Conservation (phyloP, 2,329 filamentous ascomycete genomes). For the Akanthomyces muscarius region DNA sequence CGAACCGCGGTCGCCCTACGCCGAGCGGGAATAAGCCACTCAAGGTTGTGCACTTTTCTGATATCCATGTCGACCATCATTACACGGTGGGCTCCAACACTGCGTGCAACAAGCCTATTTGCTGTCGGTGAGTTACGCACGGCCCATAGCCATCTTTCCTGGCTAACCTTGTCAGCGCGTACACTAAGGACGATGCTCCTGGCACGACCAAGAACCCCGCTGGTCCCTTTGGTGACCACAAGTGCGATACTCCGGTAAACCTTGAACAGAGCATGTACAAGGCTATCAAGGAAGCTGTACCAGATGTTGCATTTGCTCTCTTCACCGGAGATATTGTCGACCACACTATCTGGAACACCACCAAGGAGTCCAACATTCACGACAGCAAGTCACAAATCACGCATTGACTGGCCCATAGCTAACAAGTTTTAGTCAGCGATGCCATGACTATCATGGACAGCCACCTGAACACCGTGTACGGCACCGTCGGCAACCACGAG, state of each 20-base stretch:
- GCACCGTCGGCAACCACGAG: slow-evolving; percentile 56
- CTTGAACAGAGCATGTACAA: slow-evolving; percentile 54
- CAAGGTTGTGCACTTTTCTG: slow-evolving; percentile 56
- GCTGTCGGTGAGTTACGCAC: slow-evolving; percentile 43
- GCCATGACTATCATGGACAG: slow-evolving; percentile 45
- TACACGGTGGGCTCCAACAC: slow-evolving; percentile 51
- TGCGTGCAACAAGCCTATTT: slow-evolving; percentile 56
- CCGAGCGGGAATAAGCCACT: slow-evolving; percentile 45
- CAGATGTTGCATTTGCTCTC: slow-evolving; percentile 49
- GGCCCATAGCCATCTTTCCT: too few species aligned
- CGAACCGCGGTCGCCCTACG: slow-evolving; percentile 31
- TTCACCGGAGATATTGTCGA: slow-evolving; percentile 59
- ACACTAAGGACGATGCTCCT: slow-evolving; percentile 43
- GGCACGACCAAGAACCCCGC: slow-evolving; percentile 47
- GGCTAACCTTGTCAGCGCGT: slow-evolving; percentile 33
- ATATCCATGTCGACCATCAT: slow-evolving; percentile 55
- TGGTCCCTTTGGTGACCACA: slow-evolving; percentile 48
- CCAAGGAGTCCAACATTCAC: slow-evolving; percentile 29
- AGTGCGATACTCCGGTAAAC: slow-evolving; percentile 48
- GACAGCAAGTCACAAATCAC: slow-evolving; percentile 24
- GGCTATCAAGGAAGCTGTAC: slow-evolving; percentile 43
- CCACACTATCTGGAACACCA: slow-evolving; percentile 47
- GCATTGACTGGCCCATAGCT: background rate
- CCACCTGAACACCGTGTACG: slow-evolving; percentile 44
- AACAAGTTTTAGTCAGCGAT: slow-evolving; percentile 32